Conservation (phyloP, 257 asterid genomes). For the Ilex aquifolium region DNA sequence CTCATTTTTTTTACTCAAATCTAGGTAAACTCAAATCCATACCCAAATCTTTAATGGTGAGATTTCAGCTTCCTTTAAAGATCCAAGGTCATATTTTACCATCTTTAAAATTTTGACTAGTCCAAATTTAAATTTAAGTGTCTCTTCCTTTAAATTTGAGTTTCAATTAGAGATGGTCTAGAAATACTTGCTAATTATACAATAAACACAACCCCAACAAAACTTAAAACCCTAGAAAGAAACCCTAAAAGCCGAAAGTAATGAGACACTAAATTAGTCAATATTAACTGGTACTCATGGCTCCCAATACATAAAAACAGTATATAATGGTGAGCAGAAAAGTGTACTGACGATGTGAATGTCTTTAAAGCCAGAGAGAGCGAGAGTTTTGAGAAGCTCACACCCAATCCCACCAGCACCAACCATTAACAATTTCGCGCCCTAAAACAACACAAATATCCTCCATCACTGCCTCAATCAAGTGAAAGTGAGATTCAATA, state of each 20-base stretch:
- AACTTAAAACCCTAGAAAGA: slow-evolving; percentile 30
- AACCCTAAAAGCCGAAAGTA: slow-evolving; percentile 18
- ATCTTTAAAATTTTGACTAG: too few species aligned
- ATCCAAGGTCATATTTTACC: too few species aligned
- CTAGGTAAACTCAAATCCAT: too few species aligned
- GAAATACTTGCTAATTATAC: too few species aligned
- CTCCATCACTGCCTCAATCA: slow-evolving; percentile 9
- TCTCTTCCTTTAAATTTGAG: too few species aligned
- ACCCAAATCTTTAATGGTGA: too few species aligned
- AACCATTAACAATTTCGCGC: slow-evolving; percentile 90
- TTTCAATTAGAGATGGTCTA: too few species aligned
- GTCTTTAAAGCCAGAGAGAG: slow-evolving; percentile 82
- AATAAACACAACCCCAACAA: too few species aligned
- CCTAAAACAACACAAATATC: slow-evolving; percentile 34
- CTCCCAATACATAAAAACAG: too few species aligned
- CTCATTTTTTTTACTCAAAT: too few species aligned
- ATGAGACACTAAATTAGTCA: background rate
- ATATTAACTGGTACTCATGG: background rate
- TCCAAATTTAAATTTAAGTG: too few species aligned
- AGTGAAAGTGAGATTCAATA: slow-evolving; percentile 2
- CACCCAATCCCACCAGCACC: slow-evolving; percentile 99
- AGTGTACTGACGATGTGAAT: slow-evolving; percentile 73
- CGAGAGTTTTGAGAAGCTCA: slow-evolving; percentile 91
- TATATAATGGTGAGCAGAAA: background rate
- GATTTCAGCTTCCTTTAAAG: too few species aligned